Conservation (phyloP, 2,329 filamentous ascomycete genomes). For the Curvularia sp. region DNA sequence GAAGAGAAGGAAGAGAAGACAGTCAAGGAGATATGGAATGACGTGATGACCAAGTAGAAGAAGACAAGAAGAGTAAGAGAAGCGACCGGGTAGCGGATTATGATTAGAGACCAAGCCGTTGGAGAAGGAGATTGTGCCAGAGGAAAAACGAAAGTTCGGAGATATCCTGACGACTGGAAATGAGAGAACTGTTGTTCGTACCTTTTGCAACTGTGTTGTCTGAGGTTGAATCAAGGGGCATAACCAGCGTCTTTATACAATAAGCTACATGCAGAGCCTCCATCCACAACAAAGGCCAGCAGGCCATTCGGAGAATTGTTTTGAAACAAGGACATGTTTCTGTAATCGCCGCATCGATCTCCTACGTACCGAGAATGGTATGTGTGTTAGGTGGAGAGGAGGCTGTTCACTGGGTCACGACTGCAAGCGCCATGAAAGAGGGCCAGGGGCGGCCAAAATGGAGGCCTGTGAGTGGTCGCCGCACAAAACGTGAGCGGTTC, state of each 20-base stretch:
- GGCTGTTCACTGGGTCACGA: conserved; percentile 40
- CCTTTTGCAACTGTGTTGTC: conserved; percentile 36
- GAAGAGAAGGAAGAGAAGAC: conserved; percentile 21
- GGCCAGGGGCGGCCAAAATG: conserved; percentile 32
- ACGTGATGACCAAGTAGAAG: conserved; percentile 17
- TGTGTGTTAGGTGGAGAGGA: conserved; percentile 39
- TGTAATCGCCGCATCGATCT: conserved; percentile 50
- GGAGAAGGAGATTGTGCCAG: conserved; percentile 43
- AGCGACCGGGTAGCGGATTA: conserved; percentile 42
- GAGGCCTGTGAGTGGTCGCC: conserved; percentile 43
- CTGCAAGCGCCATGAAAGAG: conserved; percentile 44
- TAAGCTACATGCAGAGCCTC: conserved; percentile 37
- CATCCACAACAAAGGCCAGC: conserved; percentile 35
- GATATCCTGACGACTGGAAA: conserved; percentile 43
- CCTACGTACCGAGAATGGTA: conserved; percentile 33
- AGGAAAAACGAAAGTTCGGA: conserved; percentile 42
- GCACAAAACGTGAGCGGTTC: conserved; percentile 33
- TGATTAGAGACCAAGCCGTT: conserved; percentile 35
- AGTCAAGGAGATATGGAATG: conserved; percentile 21
- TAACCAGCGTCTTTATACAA: conserved; percentile 43
- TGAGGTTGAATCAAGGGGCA: conserved; percentile 31
- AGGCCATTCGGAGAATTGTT: conserved; percentile 47
- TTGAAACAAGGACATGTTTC: conserved; percentile 51
- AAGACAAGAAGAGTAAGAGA: conserved; percentile 27
- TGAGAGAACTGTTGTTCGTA: conserved; percentile 43